Evolutionary conservation across 345 rosid genomes (phyloP).

Genomic region (Cardamine chenopodiifolia): DNA sequence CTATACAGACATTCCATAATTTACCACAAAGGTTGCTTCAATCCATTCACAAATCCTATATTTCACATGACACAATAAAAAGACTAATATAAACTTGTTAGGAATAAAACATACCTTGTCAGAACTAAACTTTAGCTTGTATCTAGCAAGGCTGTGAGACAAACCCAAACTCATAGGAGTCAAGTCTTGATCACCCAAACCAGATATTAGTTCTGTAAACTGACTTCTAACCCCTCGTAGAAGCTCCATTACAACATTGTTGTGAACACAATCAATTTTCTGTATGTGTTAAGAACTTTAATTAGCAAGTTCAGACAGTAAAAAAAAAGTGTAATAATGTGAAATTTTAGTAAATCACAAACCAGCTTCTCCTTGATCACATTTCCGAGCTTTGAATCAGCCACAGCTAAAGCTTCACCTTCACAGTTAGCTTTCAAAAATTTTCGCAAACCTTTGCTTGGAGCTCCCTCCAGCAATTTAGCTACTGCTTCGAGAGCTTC

Average conservation of each 20-base stretch:
- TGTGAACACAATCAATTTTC: slow-evolving; percentile 89
- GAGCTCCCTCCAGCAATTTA: slow-evolving; percentile 63
- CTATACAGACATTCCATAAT: not conserved
- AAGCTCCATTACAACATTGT: slow-evolving; percentile 82
- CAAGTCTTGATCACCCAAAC: slow-evolving; percentile 72
- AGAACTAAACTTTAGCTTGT: slow-evolving; percentile 84
- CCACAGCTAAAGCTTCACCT: slow-evolving; percentile 68
- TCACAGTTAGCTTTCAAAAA: slow-evolving; percentile 69
- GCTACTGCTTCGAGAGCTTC: slow-evolving; percentile 78
- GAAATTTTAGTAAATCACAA: slow-evolving; percentile 5
- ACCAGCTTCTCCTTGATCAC: slow-evolving; percentile 83
- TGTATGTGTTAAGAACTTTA: slow-evolving; percentile 19
- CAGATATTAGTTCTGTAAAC: slow-evolving; percentile 79
- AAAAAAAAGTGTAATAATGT: not conserved
- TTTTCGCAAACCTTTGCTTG: slow-evolving; percentile 71
- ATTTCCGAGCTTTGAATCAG: slow-evolving; percentile 91
- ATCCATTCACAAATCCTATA: not conserved
- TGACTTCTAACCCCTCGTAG: slow-evolving; percentile 80
- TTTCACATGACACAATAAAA: not conserved
- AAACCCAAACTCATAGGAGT: slow-evolving; percentile 94
- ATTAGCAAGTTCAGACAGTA: slow-evolving; percentile 6
- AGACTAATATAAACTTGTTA: not conserved
- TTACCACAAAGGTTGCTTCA: not conserved
- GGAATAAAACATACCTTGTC: slow-evolving; percentile 62
- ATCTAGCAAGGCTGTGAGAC: slow-evolving; percentile 85